These are phyloP conservation scores for Hymenoscyphus fructigenus DNA, from an alignment of 2,329 filamentous ascomycete species.

Conservation along the genomic window DNA sequence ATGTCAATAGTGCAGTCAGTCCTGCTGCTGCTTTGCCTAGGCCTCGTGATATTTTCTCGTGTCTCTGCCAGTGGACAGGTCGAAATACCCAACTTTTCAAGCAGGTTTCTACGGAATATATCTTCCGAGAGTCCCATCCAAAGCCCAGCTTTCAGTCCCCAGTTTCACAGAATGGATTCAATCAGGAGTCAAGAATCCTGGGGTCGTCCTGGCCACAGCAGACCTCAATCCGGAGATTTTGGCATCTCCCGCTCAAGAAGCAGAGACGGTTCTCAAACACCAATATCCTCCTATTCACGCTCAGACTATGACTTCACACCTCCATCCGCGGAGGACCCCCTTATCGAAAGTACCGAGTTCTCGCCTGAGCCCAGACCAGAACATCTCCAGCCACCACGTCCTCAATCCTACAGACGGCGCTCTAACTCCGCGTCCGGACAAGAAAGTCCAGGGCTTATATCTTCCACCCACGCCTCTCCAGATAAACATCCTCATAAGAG, in stretches of 20 bases:
- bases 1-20: conserved; percentile 92
- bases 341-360: background rate
- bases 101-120: conserved; percentile 20
- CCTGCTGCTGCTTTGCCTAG: conserved; percentile 80
- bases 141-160: conserved; percentile 30
- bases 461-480: conserved; percentile 4
- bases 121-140: conserved; percentile 27
- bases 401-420: background rate
- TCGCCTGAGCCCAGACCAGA: background rate
- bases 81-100: conserved; percentile 28
- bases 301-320: conserved; percentile 18
- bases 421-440: conserved; percentile 5
- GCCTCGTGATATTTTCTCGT: conserved; percentile 78
- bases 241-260: conserved; percentile 16
- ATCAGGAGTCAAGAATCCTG: conserved; percentile 17
- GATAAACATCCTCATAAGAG: background rate
- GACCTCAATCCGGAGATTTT: conserved; percentile 21
- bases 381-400: conserved; percentile 9
- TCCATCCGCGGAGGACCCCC: conserved; percentile 9
- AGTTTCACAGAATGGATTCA: conserved; percentile 17
- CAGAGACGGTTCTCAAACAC: conserved; percentile 27
- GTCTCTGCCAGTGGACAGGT: conserved; percentile 42
- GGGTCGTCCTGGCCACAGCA: conserved; percentile 18
- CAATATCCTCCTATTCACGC: conserved; percentile 26
- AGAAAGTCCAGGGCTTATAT: background rate